Evolutionary conservation across 208 protist species (phyloP), one percentile per base, ranked within the genome.

Genomic region (Giardia duodenalis): DNA sequence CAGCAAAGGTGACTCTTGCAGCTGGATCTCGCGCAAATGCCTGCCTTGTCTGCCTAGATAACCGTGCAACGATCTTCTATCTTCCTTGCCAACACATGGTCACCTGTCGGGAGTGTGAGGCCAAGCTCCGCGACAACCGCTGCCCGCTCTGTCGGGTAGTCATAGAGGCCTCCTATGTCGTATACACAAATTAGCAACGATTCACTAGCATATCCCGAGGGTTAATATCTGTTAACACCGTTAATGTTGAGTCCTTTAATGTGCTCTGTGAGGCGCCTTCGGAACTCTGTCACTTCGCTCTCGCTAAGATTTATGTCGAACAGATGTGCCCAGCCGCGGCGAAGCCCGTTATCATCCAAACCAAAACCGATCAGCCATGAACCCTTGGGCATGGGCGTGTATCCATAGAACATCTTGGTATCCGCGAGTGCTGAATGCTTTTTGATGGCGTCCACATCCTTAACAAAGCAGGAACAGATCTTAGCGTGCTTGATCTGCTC

Each of bases 331-430:
- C 86, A 89, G 86, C 86, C 86, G 22, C 86, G 22, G 4, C 86
- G 4, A 19, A 89, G 22, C 22, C 86, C 86, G 44, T 46, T n/a
- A 42, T 89, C 86, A 44, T 89, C 86, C 22, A 89, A 42, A 4
- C 86, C 86, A 44, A 46, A 89, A 44, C 86, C 86, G 44, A 89
- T 89, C 19, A 89, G 86, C 86, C 86, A 89, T 76, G 57, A 10
- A 89, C 3, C 19, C 19, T 10, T 89, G 39, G 86, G 86, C 3
- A 89, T n/a, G 22, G 4, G 19, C 42, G 4, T 19, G 86, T 46
- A 46, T 89, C 86, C 86, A 45, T 3, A 46, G 86, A 89, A 89
- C 4, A 45, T 42, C 4, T 4, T 4, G 42, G 42, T 89, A 76
- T 39, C 10, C 19, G 10, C 57, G 10, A 10, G 57, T 10, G 57